A percentile compares a stretch with the other conserved stretches of the same genome.
phyloP scores from a whole-genome alignment of 257 asterid species.

The Solanum piurae region DNA sequence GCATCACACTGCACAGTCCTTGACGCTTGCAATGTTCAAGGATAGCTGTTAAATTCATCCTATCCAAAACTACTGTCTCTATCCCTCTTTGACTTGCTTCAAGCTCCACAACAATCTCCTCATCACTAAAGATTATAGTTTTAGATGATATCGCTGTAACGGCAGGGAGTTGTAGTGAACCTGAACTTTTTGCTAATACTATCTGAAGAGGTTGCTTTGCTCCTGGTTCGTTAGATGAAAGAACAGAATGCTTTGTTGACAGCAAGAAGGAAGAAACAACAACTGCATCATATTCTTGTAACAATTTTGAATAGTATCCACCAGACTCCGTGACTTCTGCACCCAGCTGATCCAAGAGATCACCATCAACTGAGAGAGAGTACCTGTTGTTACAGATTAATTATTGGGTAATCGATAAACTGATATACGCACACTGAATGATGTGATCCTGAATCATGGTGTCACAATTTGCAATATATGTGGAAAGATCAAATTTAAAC shows the following conservation, averaged over 20 bases:
- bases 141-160: conserved; percentile 17
- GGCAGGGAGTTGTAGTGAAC: conserved; percentile 18
- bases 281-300: conserved; percentile 79
- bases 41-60: conserved; percentile 33
- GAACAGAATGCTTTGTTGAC: conserved; percentile 14
- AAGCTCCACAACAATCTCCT: conserved; percentile 13
- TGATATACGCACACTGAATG: background rate
- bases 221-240: conserved; percentile 60
- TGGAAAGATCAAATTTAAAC: conserved; percentile 14
- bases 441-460: background rate
- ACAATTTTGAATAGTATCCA: conserved; percentile 75
- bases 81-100: conserved; percentile 29
- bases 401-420: background rate
- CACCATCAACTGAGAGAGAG: conserved; percentile 71
- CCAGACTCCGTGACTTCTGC: conserved; percentile 49
- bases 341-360: conserved; percentile 36
- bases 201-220: conserved; percentile 75
- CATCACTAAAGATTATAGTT: conserved; percentile 28
- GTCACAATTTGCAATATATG: background rate
- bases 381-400: conserved; percentile 32
- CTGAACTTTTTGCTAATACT: conserved; percentile 27
- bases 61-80: conserved; percentile 29
- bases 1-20: conserved; percentile 62
- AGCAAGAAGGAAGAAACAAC: conserved; percentile 33
- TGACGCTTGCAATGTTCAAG: conserved; percentile 63